A percentile compares a stretch with the other conserved stretches of the same genome.
Evolutionary conservation across 2,329 filamentous ascomycete species (phyloP).

Genomic region (Cercospora beticola): DNA sequence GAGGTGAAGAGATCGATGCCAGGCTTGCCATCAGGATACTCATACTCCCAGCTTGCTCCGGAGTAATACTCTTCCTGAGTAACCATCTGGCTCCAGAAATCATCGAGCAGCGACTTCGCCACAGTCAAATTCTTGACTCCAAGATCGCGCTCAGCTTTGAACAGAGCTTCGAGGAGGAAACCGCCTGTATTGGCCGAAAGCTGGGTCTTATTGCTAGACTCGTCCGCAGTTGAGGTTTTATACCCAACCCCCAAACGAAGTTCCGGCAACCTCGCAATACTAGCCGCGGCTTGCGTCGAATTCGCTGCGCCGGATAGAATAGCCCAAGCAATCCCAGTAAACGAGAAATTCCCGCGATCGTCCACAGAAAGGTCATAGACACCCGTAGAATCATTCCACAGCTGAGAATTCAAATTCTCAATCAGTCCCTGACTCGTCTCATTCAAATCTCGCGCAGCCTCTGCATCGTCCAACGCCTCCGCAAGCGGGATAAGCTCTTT

Average conservation of each 20-base stretch:
- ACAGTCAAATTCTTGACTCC: constrained; percentile 27
- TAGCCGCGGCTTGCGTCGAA: constrained; percentile 31
- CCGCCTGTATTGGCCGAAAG: constrained; percentile 50
- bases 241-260: constrained; percentile 42
- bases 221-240: constrained; percentile 34
- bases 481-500: constrained; percentile 34
- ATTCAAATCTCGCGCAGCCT: constrained; percentile 29
- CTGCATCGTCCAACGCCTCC: constrained; percentile 34
- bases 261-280: constrained; percentile 35
- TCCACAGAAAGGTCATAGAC: constrained; percentile 36
- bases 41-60: constrained; percentile 50
- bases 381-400: constrained; percentile 39
- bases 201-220: constrained; percentile 33
- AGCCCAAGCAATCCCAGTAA: constrained; percentile 38
- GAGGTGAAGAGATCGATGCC: constrained; percentile 47
- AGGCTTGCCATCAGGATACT: constrained; percentile 41
- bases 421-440: constrained; percentile 27
- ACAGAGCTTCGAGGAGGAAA: constrained; percentile 45
- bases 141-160: constrained; percentile 33
- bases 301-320: constrained; percentile 41
- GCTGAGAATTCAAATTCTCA: constrained; percentile 34
- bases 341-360: constrained; percentile 36
- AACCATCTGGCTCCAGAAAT: constrained; percentile 48
- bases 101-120: constrained; percentile 38
- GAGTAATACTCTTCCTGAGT: constrained; percentile 39